Conservation (phyloP, 139 green algal species). For the Dunaliella primolecta region DNA sequence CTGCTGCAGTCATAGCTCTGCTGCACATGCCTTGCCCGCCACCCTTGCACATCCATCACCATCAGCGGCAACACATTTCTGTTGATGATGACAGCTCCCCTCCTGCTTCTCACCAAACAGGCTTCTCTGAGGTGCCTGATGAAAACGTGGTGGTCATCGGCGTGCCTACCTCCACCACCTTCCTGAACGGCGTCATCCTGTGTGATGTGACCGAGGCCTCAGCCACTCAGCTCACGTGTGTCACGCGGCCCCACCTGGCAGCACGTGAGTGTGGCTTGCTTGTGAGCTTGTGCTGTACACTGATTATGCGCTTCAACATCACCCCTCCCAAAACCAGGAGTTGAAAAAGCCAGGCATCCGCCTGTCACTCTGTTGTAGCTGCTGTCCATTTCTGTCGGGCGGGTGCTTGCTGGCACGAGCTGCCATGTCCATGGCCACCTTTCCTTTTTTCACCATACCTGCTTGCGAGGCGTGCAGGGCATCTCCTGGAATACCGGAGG, state of each 20-base stretch:
- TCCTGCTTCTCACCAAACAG: background rate
- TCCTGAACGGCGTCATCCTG: conserved; percentile 19
- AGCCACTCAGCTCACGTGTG: conserved; percentile 3
- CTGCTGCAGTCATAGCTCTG: background rate
- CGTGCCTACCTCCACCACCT: conserved; percentile 21
- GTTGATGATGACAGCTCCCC: background rate
- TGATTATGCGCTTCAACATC: background rate
- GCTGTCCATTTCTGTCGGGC: too few relatives aligned
- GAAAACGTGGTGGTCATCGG: conserved; percentile 23
- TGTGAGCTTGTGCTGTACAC: background rate
- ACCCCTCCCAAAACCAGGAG: background rate
- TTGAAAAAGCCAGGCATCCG: background rate
- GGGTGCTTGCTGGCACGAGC: too few relatives aligned
- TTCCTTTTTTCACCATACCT: too few relatives aligned
- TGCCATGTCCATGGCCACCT: too few relatives aligned
- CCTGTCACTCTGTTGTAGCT: too few relatives aligned
- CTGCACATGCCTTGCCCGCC: background rate
- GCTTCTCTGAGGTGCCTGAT: conserved; percentile 16
- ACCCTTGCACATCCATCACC: background rate
- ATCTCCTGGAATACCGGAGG: too few relatives aligned
- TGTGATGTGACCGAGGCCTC: conserved; percentile 10
- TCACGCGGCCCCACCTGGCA: conserved; percentile 11
- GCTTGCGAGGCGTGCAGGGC: too few relatives aligned
- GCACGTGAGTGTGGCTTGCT: background rate
- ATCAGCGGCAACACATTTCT: background rate